Conservation (phyloP, 768 basidiomycete genomes). For the Mrakia hoshinonis region DNA sequence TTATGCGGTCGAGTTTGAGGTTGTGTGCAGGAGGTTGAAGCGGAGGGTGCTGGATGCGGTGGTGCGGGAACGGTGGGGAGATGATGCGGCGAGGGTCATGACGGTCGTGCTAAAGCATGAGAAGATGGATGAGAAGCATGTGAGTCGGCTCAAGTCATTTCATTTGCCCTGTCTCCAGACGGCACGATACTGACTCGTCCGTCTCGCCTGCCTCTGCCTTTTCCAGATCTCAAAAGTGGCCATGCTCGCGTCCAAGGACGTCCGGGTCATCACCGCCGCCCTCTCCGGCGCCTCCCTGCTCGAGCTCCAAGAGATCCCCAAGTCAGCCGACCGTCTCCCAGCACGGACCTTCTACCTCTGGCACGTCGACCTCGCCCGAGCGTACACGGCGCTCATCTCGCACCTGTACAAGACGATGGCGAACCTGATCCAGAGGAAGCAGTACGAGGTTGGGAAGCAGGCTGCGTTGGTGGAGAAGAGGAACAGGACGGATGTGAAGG, state of each 20-base stretch:
- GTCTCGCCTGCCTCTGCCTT: not conserved
- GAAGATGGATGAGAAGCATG: constrained; percentile 92
- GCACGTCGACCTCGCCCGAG: constrained; percentile 81
- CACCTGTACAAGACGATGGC: constrained; percentile 81
- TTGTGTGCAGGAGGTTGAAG: constrained; percentile 58
- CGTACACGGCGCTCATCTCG: constrained; percentile 65
- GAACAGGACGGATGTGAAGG: constrained; percentile 67
- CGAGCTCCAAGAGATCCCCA: constrained; percentile 86
- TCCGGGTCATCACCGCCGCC: constrained; percentile 66
- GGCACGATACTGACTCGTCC: not conserved
- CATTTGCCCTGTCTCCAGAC: not conserved
- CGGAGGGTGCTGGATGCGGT: constrained; percentile 65
- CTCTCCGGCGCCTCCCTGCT: constrained; percentile 74
- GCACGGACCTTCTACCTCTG: constrained; percentile 85
- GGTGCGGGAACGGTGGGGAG: constrained; percentile 71
- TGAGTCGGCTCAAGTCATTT: constrained; percentile 38
- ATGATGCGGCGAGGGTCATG: constrained; percentile 72
- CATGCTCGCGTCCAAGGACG: constrained; percentile 84
- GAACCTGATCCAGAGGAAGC: constrained; percentile 67
- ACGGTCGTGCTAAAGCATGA: constrained; percentile 68
- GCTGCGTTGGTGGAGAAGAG: constrained; percentile 70
- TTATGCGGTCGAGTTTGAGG: constrained; percentile 70
- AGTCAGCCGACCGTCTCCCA: constrained; percentile 80
- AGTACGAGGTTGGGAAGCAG: constrained; percentile 64
- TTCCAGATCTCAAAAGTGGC: constrained; percentile 78